Evolutionary conservation across 768 basidiomycete genomes (phyloP), one percentile per base, ranked within the genome.

Genomic region (Leccinum subtestaceum): DNA sequence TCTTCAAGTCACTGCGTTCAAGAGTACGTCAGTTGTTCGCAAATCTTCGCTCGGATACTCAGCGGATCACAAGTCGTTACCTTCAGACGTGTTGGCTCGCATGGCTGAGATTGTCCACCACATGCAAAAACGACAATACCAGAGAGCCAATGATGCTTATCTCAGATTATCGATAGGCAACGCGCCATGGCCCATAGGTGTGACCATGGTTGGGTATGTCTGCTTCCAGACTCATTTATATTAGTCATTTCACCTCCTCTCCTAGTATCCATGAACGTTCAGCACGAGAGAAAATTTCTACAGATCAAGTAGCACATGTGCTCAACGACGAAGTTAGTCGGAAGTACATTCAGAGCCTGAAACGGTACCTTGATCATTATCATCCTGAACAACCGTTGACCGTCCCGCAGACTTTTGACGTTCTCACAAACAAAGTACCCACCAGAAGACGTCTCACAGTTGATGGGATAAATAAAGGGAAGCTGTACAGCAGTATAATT

Each of bases 151-250:
- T 67, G 97, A 99, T 70, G 89, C 95, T 0, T 99, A 99, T 72
- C 84, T 99, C 23, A 89, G 97, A 7, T 78, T 99, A 40, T 95
- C 93, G 5, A 99, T 99, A 63, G 97, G 97, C 34, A 99, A 97
- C 67, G 96, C 97, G 0, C 95, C 97, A 3, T 99, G 97, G 97
- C 97, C 97, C 2, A 99, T 99, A 68, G 97, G 97, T 46, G 97
- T 99, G 9, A 99, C 97, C 60, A 96, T 96, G 91, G 97, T 98
- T 77, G 95, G 94, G 93, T 94, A 74, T 40, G 87, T 79, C 11
- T 43, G 55, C 47, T 29, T 45, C 13, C 23, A 21, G 12, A 13
- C 1, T 27, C 25, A 21, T 40, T 3, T 3, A 3, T 32, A 31
- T 17, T 43, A 46, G 1, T 27, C 34, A n/a, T 23, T 23, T 46